phyloP scores from a whole-genome alignment of 2,329 filamentous ascomycete species.

The Neoscytalidium dimidiatum region DNA sequence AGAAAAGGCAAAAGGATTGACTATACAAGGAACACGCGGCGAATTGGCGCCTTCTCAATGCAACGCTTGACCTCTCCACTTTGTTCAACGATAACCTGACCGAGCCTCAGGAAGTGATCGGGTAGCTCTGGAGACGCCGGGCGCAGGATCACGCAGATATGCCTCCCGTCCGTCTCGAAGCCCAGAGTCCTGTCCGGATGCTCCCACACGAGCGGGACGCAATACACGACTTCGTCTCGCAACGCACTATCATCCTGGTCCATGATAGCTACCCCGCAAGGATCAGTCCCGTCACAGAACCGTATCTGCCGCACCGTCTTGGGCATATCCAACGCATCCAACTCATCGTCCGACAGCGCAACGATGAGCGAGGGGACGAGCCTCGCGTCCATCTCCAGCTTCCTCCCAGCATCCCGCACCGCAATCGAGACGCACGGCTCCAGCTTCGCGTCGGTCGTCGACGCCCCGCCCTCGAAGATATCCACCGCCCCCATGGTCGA shows the following conservation, averaged over 20 bases:
- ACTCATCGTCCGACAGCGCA: background rate
- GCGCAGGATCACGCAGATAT: too few relatives aligned
- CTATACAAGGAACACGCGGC: too few relatives aligned
- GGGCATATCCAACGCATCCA: background rate
- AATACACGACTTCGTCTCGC: background rate
- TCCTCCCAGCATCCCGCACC: background rate
- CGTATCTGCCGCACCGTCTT: background rate
- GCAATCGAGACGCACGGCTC: background rate
- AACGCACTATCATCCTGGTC: background rate
- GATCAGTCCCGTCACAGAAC: background rate
- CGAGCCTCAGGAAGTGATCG: background rate
- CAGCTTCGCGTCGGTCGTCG: background rate
- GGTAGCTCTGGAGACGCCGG: too few relatives aligned
- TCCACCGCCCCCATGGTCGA: background rate
- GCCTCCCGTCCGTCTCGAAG: too few relatives aligned
- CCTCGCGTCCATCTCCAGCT: background rate
- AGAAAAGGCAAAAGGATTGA: too few relatives aligned
- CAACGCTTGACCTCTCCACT: too few relatives aligned
- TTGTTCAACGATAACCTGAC: background rate
- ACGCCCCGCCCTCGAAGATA: background rate
- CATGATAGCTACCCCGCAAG: background rate
- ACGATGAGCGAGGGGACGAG: background rate
- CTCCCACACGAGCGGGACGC: background rate
- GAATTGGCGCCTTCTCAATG: too few relatives aligned
- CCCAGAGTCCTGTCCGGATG: background rate